phyloP scores from a whole-genome alignment of 495 filamentous ascomycete genomes.

The Penicillium coffeae region DNA sequence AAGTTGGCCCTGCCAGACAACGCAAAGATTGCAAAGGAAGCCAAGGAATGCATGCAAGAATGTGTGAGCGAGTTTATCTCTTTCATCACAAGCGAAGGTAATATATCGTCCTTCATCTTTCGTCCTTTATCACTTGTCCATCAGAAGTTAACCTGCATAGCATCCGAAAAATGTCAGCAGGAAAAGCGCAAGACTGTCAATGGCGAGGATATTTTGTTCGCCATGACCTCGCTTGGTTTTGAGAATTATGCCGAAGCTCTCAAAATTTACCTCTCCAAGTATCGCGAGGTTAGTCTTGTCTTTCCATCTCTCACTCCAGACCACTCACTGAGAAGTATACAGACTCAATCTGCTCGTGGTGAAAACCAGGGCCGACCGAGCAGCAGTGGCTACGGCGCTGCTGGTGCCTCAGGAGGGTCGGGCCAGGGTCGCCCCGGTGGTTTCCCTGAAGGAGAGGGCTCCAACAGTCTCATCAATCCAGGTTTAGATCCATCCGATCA shows the following conservation, averaged over 20 bases:
- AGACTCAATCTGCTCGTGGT: conserved; percentile 74
- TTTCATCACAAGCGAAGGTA: conserved; percentile 98
- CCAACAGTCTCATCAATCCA: conserved; percentile 57
- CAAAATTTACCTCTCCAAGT: conserved; percentile 97
- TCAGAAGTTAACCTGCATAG: no score
- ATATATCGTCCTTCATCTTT: no score
- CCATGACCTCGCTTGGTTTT: conserved; percentile 98
- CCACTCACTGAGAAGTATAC: conserved; percentile 13
- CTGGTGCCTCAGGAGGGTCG: conserved; percentile 46
- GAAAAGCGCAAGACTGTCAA: conserved; percentile 99
- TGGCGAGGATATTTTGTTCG: conserved; percentile 96
- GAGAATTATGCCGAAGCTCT: conserved; percentile 98
- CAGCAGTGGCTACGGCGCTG: conserved; percentile 64
- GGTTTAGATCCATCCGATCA: conserved; percentile 58
- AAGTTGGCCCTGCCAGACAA: conserved; percentile 95
- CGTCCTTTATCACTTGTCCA: no score
- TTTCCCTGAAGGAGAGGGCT: conserved; percentile 57
- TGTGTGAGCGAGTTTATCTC: conserved; percentile 99
- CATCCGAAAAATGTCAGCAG: conserved; percentile 98
- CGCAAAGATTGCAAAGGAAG: conserved; percentile 98
- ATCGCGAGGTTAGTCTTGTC: conserved; percentile 79
- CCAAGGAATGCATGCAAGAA: conserved; percentile 99
- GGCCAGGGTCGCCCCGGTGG: conserved; percentile 43
- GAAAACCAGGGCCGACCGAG: conserved; percentile 68
- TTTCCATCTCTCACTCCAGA: no score